phyloP scores from a whole-genome alignment of 2,329 filamentous ascomycete genomes.

The Chrysosphaeria jannelii region DNA sequence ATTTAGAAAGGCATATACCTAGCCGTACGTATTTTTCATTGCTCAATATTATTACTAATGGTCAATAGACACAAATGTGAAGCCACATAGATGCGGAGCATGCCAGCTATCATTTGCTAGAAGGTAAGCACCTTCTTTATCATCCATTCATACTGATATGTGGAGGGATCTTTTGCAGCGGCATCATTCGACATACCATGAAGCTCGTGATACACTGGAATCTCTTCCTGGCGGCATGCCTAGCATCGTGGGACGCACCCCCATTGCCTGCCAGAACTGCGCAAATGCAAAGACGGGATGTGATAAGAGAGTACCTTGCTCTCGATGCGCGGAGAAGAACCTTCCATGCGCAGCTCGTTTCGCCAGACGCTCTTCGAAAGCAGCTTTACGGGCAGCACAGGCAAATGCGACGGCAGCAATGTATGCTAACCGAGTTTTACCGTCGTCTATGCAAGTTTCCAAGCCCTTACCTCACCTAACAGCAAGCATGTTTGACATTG shows the following conservation, averaged over 20 bases:
- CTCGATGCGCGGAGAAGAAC: conserved; percentile 17
- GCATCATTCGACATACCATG: conserved; percentile 20
- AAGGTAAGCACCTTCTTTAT: conserved; percentile 10
- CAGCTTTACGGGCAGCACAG: conserved; percentile 14
- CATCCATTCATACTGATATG: conserved; percentile 1
- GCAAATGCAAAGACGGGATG: conserved; percentile 20
- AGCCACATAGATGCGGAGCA: conserved; percentile 17
- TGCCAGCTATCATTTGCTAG: conserved; percentile 20
- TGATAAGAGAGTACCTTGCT: conserved; percentile 18
- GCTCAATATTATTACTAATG: background rate
- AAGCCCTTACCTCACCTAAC: too few species aligned
- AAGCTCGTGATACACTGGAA: conserved; percentile 16
- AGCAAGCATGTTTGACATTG: too few species aligned
- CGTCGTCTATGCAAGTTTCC: too few species aligned
- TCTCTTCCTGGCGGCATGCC: conserved; percentile 13
- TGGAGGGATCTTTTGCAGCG: conserved; percentile 18
- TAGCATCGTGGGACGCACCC: conserved; percentile 13
- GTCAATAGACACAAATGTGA: conserved; percentile 20
- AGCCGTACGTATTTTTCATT: conserved; percentile 13
- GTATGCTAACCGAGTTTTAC: too few species aligned
- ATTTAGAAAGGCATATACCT: conserved; percentile 23
- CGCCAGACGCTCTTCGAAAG: conserved; percentile 19
- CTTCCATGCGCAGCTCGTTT: conserved; percentile 17
- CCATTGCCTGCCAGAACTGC: conserved; percentile 19
- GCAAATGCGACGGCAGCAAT: conserved; percentile 10